Conservation (phyloP, 1,284 basidiomycete genomes). For the Tylopilus sp. region DNA sequence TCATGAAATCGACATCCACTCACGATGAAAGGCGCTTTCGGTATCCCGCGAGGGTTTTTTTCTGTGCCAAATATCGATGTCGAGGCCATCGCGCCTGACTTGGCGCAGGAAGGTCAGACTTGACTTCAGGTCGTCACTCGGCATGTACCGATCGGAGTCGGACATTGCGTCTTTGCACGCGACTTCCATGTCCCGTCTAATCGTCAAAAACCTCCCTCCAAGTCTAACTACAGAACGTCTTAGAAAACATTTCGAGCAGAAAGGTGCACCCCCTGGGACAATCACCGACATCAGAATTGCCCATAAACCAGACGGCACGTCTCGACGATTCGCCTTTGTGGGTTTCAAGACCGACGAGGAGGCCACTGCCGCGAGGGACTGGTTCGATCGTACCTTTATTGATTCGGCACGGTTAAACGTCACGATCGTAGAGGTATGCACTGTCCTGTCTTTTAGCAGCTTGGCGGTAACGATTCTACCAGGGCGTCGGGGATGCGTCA, state of each 20-base stretch:
- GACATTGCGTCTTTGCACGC: background rate
- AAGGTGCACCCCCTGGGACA: constrained; percentile 57
- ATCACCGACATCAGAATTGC: constrained; percentile 91
- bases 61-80: constrained; percentile 47
- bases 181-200: constrained; percentile 79
- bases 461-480: constrained; percentile 4
- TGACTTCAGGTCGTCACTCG: constrained; percentile 1
- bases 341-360: constrained; percentile 84
- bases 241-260: constrained; percentile 66
- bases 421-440: constrained; percentile 67
- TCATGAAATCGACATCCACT: constrained; percentile 32
- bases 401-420: constrained; percentile 76
- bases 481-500: constrained; percentile 67
- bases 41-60: constrained; percentile 89
- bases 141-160: constrained; percentile 30
- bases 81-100: constrained; percentile 35
- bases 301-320: constrained; percentile 71
- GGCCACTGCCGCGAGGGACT: constrained; percentile 72
- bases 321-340: constrained; percentile 88
- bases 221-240: constrained; percentile 68
- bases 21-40: constrained; percentile 93
- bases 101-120: background rate
- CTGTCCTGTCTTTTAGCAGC: background rate
- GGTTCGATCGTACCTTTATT: constrained; percentile 84
- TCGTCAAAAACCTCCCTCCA: constrained; percentile 84